A percentile compares a stretch with the other conserved stretches of the same genome.
Evolutionary conservation across 1,139 yeast species (phyloP).

Genomic region (Sugiyamaella xylanicola): DNA sequence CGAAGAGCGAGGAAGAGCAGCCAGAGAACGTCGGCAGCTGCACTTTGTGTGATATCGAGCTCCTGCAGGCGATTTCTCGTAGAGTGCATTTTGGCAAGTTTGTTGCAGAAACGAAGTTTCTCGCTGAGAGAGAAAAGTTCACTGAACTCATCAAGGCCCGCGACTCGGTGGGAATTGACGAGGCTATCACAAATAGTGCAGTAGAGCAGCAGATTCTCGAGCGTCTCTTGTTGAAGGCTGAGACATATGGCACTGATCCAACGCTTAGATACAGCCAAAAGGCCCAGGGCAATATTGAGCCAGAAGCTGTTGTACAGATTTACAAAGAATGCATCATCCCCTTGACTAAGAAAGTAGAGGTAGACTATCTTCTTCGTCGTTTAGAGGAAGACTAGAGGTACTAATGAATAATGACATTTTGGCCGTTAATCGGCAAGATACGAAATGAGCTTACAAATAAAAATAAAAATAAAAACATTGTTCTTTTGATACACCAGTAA

Average conservation of each 20-base stretch:
- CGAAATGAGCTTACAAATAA: too few species aligned
- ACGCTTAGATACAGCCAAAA: constrained; percentile 65
- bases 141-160: constrained; percentile 62
- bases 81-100: constrained; percentile 96
- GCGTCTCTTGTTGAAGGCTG: constrained; percentile 76
- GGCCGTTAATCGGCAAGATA: too few species aligned
- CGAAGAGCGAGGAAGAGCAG: constrained; percentile 65
- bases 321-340: constrained; percentile 91
- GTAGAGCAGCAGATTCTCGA: constrained; percentile 85
- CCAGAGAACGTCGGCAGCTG: constrained; percentile 87
- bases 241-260: constrained; percentile 87
- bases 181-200: constrained; percentile 78
- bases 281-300: constrained; percentile 75
- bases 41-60: constrained; percentile 79
- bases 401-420: not conserved
- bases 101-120: constrained; percentile 94
- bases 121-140: constrained; percentile 63
- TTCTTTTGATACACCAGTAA: too few species aligned
- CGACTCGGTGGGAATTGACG: constrained; percentile 74
- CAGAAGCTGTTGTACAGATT: constrained; percentile 75
- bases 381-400: constrained; percentile 53
- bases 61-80: constrained; percentile 85
- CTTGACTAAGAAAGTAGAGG: constrained; percentile 90
- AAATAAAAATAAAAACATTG: too few species aligned
- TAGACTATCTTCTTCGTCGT: constrained; percentile 83